phyloP scores from a whole-genome alignment of 2,329 filamentous ascomycete genomes.

The Aspergillus ustus region DNA sequence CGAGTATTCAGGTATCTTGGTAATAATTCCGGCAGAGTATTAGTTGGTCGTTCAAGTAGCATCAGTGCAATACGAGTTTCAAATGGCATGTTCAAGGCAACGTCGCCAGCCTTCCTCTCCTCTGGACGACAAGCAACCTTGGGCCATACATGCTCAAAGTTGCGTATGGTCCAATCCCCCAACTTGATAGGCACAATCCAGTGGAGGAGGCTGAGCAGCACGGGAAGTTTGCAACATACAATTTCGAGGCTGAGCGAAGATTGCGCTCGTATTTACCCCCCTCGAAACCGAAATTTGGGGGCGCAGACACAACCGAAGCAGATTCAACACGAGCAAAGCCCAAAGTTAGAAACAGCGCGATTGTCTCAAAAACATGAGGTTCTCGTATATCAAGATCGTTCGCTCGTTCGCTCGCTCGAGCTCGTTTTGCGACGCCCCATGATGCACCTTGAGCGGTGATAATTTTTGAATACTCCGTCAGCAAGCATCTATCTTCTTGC shows the following conservation, averaged over 20 bases:
- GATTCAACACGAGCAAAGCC: not conserved
- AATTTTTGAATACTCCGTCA: not conserved
- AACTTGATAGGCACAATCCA: not conserved
- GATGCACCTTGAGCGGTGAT: not conserved
- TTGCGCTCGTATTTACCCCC: not conserved
- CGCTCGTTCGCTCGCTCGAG: not conserved
- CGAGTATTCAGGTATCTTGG: too few relatives aligned
- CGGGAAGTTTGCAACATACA: not conserved
- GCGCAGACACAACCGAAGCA: not conserved
- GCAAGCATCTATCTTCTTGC: not conserved
- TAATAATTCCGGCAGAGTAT: too few relatives aligned
- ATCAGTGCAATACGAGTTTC: too few relatives aligned
- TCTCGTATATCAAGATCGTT: not conserved
- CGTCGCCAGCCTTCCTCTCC: too few relatives aligned
- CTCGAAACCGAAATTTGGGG: not conserved
- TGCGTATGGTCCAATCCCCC: not conserved
- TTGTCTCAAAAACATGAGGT: not conserved
- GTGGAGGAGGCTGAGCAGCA: not conserved
- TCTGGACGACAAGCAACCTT: too few relatives aligned
- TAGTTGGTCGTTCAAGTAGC: too few relatives aligned
- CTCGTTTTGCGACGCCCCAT: not conserved
- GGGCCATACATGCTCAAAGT: too few relatives aligned
- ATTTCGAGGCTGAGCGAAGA: not conserved
- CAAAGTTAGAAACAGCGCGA: not conserved
- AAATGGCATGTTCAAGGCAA: too few relatives aligned